Evolutionary conservation across 1,284 basidiomycete species (phyloP).

Genomic region (Ganoderma multipileum): DNA sequence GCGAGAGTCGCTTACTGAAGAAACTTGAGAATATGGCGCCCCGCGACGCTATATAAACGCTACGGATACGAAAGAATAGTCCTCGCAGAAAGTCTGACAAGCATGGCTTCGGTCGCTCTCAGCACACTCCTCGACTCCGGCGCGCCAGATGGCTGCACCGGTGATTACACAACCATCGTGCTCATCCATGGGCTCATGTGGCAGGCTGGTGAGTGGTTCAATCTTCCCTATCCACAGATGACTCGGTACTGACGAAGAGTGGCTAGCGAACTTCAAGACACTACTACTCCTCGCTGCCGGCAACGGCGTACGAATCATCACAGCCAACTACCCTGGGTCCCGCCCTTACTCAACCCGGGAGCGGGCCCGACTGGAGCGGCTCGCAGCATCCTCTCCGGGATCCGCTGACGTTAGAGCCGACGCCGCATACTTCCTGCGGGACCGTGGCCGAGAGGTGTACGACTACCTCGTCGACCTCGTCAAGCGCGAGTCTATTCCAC

Average conservation of each 20-base stretch:
- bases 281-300: background rate
- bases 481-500: background rate
- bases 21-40: background rate
- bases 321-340: slow-evolving; percentile 1
- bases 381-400: background rate
- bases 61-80: background rate
- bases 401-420: background rate
- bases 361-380: background rate
- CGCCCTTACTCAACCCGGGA: background rate
- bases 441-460: slow-evolving; percentile 23
- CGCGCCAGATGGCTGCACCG: background rate
- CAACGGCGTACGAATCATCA: background rate
- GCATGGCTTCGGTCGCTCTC: background rate
- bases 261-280: background rate
- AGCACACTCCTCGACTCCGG: slow-evolving; percentile 4
- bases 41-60: background rate
- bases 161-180: slow-evolving; percentile 1
- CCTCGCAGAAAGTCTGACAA: background rate
- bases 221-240: background rate
- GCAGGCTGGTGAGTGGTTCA: background rate
- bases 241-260: background rate
- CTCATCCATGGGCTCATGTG: slow-evolving; percentile 8
- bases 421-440: slow-evolving; percentile 23
- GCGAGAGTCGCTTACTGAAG: background rate
- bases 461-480: background rate